Conservation (phyloP, 331 rosid genomes). For the Prunus yedoensis region DNA sequence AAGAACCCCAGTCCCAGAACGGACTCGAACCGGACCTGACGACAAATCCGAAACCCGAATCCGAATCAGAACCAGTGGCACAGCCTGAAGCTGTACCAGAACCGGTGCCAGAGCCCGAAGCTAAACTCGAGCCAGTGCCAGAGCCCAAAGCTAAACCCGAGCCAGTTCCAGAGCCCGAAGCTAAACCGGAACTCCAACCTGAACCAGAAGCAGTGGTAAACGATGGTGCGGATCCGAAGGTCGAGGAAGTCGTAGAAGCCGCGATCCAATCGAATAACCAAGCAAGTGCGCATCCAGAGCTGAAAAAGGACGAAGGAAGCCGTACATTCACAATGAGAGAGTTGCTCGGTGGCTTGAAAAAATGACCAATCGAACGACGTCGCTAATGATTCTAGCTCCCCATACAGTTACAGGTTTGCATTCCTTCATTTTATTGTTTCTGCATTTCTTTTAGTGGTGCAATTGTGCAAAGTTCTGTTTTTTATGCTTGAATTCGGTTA, state of each 20-base stretch:
- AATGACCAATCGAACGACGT: slow-evolving; percentile 39
- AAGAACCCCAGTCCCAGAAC: slow-evolving; percentile 46
- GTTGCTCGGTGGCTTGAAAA: slow-evolving; percentile 76
- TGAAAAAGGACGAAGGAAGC: slow-evolving; percentile 80
- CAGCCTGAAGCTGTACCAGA: slow-evolving; percentile 24
- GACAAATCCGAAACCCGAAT: background rate
- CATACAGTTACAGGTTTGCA: slow-evolving; percentile 36
- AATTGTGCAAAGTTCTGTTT: background rate
- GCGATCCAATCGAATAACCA: slow-evolving; percentile 51
- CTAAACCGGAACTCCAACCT: slow-evolving; percentile 33
- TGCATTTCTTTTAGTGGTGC: background rate
- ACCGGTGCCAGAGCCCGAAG: slow-evolving; percentile 16
- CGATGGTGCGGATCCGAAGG: slow-evolving; percentile 50
- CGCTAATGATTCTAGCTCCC: slow-evolving; percentile 48
- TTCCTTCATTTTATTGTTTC: background rate
- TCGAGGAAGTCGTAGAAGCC: slow-evolving; percentile 28
- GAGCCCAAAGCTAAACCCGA: slow-evolving; percentile 19
- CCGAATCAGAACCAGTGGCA: slow-evolving; percentile 9
- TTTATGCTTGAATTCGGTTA: background rate
- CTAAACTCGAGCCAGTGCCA: background rate
- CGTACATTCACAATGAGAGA: slow-evolving; percentile 98
- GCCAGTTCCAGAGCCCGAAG: slow-evolving; percentile 26
- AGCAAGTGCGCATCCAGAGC: slow-evolving; percentile 39
- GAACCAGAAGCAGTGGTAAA: slow-evolving; percentile 33
- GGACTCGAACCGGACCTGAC: slow-evolving; percentile 24